These are phyloP conservation scores for Stephanodiscus minutulus DNA, from an alignment of 108 stramenopile species.

Conservation along the genomic window DNA sequence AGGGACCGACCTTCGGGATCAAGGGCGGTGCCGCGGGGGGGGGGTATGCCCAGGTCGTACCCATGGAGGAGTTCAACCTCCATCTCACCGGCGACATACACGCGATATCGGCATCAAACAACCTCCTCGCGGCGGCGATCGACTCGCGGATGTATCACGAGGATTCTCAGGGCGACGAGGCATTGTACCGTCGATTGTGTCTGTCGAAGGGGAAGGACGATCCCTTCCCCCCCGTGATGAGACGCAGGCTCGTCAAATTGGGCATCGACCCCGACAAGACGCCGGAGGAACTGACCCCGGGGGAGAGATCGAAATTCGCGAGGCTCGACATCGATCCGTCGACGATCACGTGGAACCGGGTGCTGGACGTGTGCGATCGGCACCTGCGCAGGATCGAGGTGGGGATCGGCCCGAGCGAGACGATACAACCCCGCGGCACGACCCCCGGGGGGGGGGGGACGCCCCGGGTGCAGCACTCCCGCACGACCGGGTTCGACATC, in stretches of 20 bases:
- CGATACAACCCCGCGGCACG: constrained; percentile 63
- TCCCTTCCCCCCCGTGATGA: constrained; percentile 85
- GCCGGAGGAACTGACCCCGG: constrained; percentile 84
- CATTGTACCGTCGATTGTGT: constrained; percentile 88
- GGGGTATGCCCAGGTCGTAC: constrained; percentile 91
- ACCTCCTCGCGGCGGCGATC: constrained; percentile 96
- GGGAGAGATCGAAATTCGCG: constrained; percentile 82
- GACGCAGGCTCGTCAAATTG: constrained; percentile 83
- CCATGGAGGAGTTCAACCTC: constrained; percentile 99
- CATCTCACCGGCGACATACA: constrained; percentile 98
- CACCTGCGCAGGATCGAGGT: constrained; percentile 85
- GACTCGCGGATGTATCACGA: constrained; percentile 98
- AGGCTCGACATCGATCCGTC: constrained; percentile 93
- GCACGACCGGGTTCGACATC: constrained; percentile 97
- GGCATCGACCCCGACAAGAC: constrained; percentile 81
- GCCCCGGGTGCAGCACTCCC: constrained; percentile 65
- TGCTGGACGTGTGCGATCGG: constrained; percentile 97
- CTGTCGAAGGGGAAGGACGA: constrained; percentile 60
- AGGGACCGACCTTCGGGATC: constrained; percentile 99
- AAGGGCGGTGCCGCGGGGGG: constrained; percentile 99
- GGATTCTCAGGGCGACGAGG: constrained; percentile 85
- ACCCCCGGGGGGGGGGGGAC: constrained; percentile 49
- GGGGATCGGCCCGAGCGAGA: constrained; percentile 88
- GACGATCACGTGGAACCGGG: constrained; percentile 97
- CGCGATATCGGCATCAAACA: constrained; percentile 85